Conservation (phyloP, 306 rosid species). For the Medicago arabica region DNA sequence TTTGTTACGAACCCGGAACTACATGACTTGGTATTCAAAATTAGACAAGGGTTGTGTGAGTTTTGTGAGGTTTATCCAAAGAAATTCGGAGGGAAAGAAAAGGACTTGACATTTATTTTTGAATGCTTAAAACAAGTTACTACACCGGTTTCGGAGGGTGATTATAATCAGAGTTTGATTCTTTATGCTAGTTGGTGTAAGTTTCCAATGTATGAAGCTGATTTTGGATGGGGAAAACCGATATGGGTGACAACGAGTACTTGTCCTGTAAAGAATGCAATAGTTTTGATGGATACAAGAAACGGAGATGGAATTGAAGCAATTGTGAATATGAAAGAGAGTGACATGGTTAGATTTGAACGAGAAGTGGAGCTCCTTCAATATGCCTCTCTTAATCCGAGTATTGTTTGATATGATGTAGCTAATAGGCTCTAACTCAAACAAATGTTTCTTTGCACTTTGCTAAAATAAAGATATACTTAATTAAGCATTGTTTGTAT, state of each 20-base stretch:
- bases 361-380: conserved; percentile 33
- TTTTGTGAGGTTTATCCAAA: conserved; percentile 24
- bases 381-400: conserved; percentile 39
- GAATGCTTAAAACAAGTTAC: conserved; percentile 25
- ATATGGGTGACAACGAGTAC: conserved; percentile 46
- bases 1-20: conserved; percentile 30
- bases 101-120: conserved; percentile 13
- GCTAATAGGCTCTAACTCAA: neutral
- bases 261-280: conserved; percentile 1
- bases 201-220: conserved; percentile 46
- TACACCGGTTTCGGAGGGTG: neutral
- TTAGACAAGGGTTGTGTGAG: conserved; percentile 28
- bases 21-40: conserved; percentile 38
- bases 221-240: conserved; percentile 68
- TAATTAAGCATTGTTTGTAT: no score
- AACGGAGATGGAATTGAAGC: conserved; percentile 60
- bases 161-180: conserved; percentile 8
- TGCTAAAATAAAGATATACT: no score
- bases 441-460: no score
- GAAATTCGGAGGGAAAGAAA: conserved; percentile 22
- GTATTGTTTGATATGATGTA: neutral
- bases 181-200: conserved; percentile 50
- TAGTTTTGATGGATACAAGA: conserved; percentile 51
- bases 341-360: conserved; percentile 49
- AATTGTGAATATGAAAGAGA: conserved; percentile 47